A percentile compares a stretch with the other conserved stretches of the same genome.
Conservation (phyloP, 2,329 filamentous ascomycete species). For the Nigrospora sphaerica region DNA sequence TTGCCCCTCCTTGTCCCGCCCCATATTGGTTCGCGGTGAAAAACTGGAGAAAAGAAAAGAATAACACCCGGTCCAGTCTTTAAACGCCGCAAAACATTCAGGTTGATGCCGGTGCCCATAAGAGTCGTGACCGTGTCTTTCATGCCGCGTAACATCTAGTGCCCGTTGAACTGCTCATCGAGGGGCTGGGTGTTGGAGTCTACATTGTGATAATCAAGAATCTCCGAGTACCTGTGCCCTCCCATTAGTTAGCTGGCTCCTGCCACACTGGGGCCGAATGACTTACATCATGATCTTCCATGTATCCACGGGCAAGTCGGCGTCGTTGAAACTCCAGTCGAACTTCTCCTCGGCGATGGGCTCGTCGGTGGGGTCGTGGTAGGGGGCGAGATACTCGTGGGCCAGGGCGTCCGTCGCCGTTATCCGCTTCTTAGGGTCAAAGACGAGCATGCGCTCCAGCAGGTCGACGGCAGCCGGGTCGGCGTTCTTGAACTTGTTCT, state of each 20-base stretch:
- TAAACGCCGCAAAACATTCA: conserved; percentile 21
- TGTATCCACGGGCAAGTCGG: conserved; percentile 94
- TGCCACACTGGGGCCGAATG: neutral
- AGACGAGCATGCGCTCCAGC: conserved; percentile 94
- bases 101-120: conserved; percentile 23
- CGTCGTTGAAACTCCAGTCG: conserved; percentile 99
- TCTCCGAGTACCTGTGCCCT: conserved; percentile 82
- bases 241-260: conserved; percentile 12
- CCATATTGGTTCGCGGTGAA: too few relatives aligned
- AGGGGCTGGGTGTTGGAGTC: conserved; percentile 42
- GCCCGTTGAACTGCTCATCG: conserved; percentile 30
- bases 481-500: conserved; percentile 90
- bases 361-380: conserved; percentile 96
- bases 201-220: conserved; percentile 96
- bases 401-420: conserved; percentile 78
- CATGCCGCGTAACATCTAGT: conserved; percentile 16
- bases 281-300: conserved; percentile 99
- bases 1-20: too few relatives aligned
- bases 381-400: conserved; percentile 90
- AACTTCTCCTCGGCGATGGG: conserved; percentile 95
- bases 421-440: conserved; percentile 94
- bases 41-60: neutral
- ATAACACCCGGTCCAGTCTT: conserved; percentile 1
- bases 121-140: conserved; percentile 22
- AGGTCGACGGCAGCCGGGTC: conserved; percentile 87